A percentile compares a stretch with the other conserved stretches of the same genome.
Conservation (phyloP, 2,329 filamentous ascomycete species). For the Arthrinium phaeospermum region DNA sequence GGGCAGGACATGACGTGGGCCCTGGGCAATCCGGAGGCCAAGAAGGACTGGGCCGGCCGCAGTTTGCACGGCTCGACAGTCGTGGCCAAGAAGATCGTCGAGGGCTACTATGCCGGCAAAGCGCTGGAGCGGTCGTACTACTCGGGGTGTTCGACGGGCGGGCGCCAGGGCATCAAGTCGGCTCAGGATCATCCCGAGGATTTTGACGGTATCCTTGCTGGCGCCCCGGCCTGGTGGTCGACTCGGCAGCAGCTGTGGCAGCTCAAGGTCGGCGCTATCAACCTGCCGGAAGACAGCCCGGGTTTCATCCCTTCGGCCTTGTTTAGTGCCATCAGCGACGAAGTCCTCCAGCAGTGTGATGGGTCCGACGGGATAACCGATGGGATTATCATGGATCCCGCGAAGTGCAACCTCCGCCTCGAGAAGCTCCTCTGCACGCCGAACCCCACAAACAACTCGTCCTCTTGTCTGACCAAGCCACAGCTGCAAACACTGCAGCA, state of each 20-base stretch:
- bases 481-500: constrained; percentile 44
- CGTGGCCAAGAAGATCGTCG: constrained; percentile 47
- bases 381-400: constrained; percentile 20
- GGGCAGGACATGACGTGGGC: constrained; percentile 32
- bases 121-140: constrained; percentile 50
- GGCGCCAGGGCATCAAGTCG: constrained; percentile 56
- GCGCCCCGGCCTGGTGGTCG: constrained; percentile 36
- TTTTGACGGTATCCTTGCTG: constrained; percentile 53
- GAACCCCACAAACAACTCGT: background rate
- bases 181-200: constrained; percentile 46
- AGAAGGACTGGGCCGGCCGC: constrained; percentile 23
- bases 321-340: constrained; percentile 15
- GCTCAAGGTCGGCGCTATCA: constrained; percentile 30
- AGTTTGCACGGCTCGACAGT: constrained; percentile 36
- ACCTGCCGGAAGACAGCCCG: constrained; percentile 6
- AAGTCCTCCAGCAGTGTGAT: constrained; percentile 20
- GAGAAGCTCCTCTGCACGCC: constrained; percentile 10
- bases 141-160: constrained; percentile 58
- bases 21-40: constrained; percentile 28
- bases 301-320: background rate
- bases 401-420: constrained; percentile 9
- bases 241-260: constrained; percentile 18
- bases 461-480: constrained; percentile 30
- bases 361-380: constrained; percentile 18
- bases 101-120: constrained; percentile 45